phyloP scores from a whole-genome alignment of 2,329 filamentous ascomycete genomes.

The Ophiosphaerella narmari region DNA sequence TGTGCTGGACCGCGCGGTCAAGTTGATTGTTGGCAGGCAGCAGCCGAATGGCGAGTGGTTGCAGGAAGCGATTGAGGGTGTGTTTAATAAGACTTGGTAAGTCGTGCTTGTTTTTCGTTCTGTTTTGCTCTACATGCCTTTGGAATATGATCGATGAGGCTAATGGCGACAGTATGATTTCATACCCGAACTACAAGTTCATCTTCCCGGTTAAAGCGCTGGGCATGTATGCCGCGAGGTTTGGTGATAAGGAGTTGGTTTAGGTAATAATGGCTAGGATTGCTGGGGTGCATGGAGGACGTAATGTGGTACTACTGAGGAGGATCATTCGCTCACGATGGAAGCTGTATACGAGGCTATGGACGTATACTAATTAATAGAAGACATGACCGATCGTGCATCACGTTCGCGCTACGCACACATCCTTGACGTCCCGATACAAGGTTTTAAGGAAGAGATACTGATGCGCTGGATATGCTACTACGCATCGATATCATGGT shows the following conservation, averaged over 20 bases:
- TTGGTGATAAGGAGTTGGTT: slow-evolving; percentile 34
- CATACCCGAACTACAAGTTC: slow-evolving; percentile 99
- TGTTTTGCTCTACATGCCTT: neutral
- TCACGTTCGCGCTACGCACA: no score
- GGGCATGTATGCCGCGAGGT: slow-evolving; percentile 74
- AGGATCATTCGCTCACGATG: no score
- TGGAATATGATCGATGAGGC: slow-evolving; percentile 10
- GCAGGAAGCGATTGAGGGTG: slow-evolving; percentile 94
- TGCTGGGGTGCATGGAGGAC: neutral
- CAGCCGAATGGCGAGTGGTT: slow-evolving; percentile 90
- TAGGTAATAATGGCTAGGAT: neutral
- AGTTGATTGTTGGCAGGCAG: slow-evolving; percentile 83
- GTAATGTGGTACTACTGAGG: neutral
- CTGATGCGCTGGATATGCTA: no score
- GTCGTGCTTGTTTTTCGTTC: slow-evolving; percentile 34
- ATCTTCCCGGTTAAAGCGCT: slow-evolving; percentile 92
- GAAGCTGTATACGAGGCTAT: no score
- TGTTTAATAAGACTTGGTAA: slow-evolving; percentile 96
- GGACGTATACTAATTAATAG: no score
- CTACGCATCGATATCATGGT: no score
- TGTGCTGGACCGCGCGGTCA: slow-evolving; percentile 73
- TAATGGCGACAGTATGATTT: slow-evolving; percentile 74
- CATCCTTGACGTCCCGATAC: no score
- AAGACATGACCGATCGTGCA: no score
- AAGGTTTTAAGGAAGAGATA: no score